A percentile compares a stretch with the other conserved stretches of the same genome.
phyloP scores from a whole-genome alignment of 2,329 filamentous ascomycete genomes.

The Monosporascus ibericus region DNA sequence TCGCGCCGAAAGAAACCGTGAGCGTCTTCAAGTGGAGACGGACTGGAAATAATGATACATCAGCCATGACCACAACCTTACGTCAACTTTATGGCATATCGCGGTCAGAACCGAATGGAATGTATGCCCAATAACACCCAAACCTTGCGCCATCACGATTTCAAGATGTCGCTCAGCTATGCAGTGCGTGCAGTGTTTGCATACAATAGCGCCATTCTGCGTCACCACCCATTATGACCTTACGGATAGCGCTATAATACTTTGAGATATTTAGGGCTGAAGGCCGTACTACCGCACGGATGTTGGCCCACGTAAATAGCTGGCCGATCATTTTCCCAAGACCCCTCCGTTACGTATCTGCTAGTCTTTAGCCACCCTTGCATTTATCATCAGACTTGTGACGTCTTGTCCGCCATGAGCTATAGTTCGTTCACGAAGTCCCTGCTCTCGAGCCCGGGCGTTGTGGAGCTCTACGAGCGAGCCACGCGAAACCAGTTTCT shows the following conservation, averaged over 20 bases:
- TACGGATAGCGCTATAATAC: background rate
- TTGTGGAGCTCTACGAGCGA: slow-evolving; percentile 16
- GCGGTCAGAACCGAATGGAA: too few relatives aligned
- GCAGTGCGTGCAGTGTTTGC: too few relatives aligned
- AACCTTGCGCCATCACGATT: background rate
- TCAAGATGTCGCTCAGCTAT: too few relatives aligned
- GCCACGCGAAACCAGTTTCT: slow-evolving; percentile 24
- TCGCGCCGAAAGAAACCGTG: too few relatives aligned
- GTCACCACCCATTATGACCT: too few relatives aligned
- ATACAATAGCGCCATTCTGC: too few relatives aligned
- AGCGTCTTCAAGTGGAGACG: too few relatives aligned
- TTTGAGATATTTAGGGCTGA: background rate
- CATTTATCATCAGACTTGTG: background rate
- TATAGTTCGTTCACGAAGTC: slow-evolving; percentile 10
- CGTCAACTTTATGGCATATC: background rate
- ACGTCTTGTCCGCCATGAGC: slow-evolving; percentile 8
- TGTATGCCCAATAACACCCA: background rate
- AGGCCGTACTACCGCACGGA: background rate
- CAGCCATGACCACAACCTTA: background rate
- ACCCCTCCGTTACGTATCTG: too few relatives aligned
- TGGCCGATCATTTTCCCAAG: too few relatives aligned
- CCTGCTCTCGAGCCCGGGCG: slow-evolving; percentile 15
- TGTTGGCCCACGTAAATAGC: background rate
- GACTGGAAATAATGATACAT: background rate
- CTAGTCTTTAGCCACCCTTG: background rate